phyloP scores from a whole-genome alignment of 306 rosid genomes.

The Benincasa hispida region DNA sequence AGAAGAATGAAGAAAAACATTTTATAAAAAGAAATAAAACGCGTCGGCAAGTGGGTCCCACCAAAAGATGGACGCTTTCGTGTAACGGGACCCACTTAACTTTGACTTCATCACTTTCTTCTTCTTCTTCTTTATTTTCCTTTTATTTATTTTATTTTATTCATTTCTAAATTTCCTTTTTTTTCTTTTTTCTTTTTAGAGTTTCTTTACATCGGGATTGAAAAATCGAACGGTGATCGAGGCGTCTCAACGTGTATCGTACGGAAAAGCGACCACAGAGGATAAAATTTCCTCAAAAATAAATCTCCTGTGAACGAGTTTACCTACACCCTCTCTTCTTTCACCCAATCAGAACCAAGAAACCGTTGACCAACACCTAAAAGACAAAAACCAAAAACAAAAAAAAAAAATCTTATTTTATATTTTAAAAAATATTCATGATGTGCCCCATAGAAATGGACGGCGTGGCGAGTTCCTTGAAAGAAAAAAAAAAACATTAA shows the following conservation, averaged over 20 bases:
- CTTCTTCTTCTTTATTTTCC: not conserved
- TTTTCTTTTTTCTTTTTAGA: too few relatives aligned
- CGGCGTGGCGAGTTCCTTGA: not conserved
- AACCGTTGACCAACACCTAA: not conserved
- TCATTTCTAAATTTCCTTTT: not conserved
- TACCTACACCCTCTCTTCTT: not conserved
- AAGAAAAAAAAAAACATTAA: not conserved
- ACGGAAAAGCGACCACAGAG: not conserved
- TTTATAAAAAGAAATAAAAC: too few relatives aligned
- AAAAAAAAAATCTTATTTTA: too few relatives aligned
- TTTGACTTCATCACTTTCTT: not conserved
- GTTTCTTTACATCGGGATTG: not conserved
- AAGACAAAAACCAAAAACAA: not conserved
- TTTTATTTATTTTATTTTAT: not conserved
- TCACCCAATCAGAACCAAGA: not conserved
- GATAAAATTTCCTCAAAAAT: not conserved
- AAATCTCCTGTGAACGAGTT: not conserved
- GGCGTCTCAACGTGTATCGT: not conserved
- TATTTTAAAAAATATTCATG: not conserved
- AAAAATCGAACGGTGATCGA: not conserved
- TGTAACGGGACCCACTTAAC: not conserved
- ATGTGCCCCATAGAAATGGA: not conserved
- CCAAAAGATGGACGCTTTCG: conserved; percentile 13
- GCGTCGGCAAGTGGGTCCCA: conserved; percentile 13
- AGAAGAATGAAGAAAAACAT: not conserved